Conservation (phyloP, 1,284 basidiomycete species). For the Phenoliferia sp. region DNA sequence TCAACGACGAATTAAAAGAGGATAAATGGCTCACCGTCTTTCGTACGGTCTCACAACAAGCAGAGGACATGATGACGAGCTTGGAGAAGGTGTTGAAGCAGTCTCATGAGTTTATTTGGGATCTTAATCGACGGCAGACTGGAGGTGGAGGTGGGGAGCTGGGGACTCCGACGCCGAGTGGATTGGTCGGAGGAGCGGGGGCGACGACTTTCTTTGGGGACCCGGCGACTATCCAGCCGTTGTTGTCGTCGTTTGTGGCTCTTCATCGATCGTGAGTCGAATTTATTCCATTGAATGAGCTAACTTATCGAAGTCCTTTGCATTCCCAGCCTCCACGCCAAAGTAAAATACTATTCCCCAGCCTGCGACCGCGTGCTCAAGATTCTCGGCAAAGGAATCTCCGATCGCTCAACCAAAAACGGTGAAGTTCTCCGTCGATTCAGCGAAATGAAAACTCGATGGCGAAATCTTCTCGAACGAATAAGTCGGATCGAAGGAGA, state of each 20-base stretch:
- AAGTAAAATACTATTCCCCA: conserved; percentile 70
- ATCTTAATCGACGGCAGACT: not conserved
- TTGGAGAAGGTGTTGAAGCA: conserved; percentile 82
- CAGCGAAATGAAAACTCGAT: conserved; percentile 75
- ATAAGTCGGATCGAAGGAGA: conserved; percentile 65
- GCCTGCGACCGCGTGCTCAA: conserved; percentile 87
- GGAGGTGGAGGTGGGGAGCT: not conserved
- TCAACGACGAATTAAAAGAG: conserved; percentile 86
- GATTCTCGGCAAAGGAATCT: conserved; percentile 86
- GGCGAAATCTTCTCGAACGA: conserved; percentile 56
- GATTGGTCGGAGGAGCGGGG: no score
- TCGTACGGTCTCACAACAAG: conserved; percentile 82
- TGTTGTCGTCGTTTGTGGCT: conserved; percentile 6
- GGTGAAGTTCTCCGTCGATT: conserved; percentile 84
- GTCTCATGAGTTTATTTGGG: conserved; percentile 57
- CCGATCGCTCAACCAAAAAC: conserved; percentile 85
- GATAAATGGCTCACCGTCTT: conserved; percentile 93
- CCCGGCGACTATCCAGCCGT: not conserved
- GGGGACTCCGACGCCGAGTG: not conserved
- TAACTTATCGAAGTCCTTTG: no score
- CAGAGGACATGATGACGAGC: conserved; percentile 67
- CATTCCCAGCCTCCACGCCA: conserved; percentile 17
- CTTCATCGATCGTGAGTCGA: conserved; percentile 4
- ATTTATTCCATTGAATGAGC: not conserved
- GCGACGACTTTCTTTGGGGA: conserved; percentile 5